A percentile compares a stretch with the other conserved stretches of the same genome.
Conservation (phyloP, 2,329 filamentous ascomycete species). For the Dactylellina parvicollis region DNA sequence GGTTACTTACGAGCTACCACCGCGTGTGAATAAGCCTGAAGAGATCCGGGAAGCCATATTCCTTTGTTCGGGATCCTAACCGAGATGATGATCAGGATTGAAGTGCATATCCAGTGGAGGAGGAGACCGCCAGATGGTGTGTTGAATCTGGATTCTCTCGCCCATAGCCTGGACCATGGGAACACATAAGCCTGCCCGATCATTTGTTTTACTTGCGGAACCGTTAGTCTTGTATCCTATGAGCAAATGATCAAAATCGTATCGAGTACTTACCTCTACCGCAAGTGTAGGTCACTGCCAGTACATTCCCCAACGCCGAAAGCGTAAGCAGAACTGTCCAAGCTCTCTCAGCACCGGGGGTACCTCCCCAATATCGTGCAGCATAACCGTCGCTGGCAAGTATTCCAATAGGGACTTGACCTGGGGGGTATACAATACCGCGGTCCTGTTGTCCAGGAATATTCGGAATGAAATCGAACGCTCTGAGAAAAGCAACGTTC, state of each 20-base stretch:
- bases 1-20: constrained; percentile 36
- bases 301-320: constrained; percentile 59
- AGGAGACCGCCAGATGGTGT: constrained; percentile 60
- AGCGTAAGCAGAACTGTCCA: constrained; percentile 36
- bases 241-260: too few species aligned
- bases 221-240: constrained; percentile 7
- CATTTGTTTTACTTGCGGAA: constrained; percentile 60
- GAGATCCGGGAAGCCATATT: constrained; percentile 24
- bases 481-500: constrained; percentile 61
- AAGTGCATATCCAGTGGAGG: constrained; percentile 61
- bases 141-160: constrained; percentile 60
- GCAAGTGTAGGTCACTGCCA: constrained; percentile 58
- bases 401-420: constrained; percentile 15
- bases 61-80: constrained; percentile 32
- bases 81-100: constrained; percentile 57
- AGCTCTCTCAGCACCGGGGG: constrained; percentile 13
- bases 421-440: not conserved
- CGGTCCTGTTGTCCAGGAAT: not conserved
- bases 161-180: constrained; percentile 60
- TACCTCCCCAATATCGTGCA: constrained; percentile 30
- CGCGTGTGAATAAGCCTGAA: constrained; percentile 41
- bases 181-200: constrained; percentile 61
- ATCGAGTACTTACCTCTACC: constrained; percentile 35
- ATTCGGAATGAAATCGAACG: constrained; percentile 28
- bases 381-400: constrained; percentile 35